phyloP scores from a whole-genome alignment of 495 filamentous ascomycete species.

The Penicillium cinerascens region DNA sequence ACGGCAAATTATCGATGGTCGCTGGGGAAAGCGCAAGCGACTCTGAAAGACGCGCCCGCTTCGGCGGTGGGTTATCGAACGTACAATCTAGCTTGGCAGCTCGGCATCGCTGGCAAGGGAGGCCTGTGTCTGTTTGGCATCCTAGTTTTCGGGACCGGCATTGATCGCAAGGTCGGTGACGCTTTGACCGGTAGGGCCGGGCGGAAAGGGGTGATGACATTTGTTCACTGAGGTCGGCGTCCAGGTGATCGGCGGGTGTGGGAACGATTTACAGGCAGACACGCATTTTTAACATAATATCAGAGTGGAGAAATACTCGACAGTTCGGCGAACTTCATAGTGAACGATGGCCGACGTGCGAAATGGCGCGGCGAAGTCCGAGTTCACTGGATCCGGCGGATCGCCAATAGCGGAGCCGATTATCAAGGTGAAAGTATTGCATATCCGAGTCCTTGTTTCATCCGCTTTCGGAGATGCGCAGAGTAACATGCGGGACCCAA shows the following conservation, averaged over 20 bases:
- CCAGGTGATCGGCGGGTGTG: slow-evolving; percentile 11
- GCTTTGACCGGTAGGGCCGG: slow-evolving; percentile 39
- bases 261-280: background rate
- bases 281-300: too few species aligned
- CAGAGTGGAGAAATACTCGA: too few species aligned
- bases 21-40: slow-evolving; percentile 4
- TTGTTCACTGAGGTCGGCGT: background rate
- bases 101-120: slow-evolving; percentile 30
- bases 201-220: slow-evolving; percentile 16
- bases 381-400: background rate
- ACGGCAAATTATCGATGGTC: slow-evolving; percentile 4
- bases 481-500: too few species aligned
- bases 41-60: slow-evolving; percentile 17
- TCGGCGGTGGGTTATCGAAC: slow-evolving; percentile 30
- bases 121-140: slow-evolving; percentile 29
- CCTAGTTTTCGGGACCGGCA: slow-evolving; percentile 35
- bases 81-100: slow-evolving; percentile 27
- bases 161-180: slow-evolving; percentile 37
- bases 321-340: too few species aligned
- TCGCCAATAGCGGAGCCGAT: background rate
- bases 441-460: too few species aligned
- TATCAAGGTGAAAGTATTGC: too few species aligned
- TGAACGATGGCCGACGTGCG: too few species aligned
- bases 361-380: background rate
- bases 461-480: too few species aligned